Conservation (phyloP, 331 rosid species). For the Phaseolus coccineus region DNA sequence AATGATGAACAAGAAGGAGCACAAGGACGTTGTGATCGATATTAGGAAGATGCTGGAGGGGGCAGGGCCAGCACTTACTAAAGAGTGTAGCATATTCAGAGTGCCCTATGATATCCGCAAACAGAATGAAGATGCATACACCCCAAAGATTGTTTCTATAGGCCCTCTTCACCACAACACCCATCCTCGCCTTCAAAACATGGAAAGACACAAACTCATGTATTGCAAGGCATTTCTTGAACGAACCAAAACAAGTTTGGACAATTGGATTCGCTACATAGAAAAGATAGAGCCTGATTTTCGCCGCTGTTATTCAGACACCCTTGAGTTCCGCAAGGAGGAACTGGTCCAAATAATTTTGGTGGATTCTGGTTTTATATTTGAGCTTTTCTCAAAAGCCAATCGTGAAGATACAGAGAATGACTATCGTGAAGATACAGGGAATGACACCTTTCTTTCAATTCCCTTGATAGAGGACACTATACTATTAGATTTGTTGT, state of each 20-base stretch:
- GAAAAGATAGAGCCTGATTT: not conserved
- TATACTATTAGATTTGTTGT: conserved; percentile 37
- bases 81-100: conserved; percentile 47
- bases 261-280: not conserved
- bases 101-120: conserved; percentile 47
- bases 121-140: conserved; percentile 41
- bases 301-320: conserved; percentile 36
- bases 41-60: not conserved
- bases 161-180: conserved; percentile 48
- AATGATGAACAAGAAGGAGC: not conserved
- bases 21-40: not conserved
- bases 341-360: conserved; percentile 39
- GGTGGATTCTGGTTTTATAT: conserved; percentile 48
- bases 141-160: conserved; percentile 49
- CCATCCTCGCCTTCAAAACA: not conserved
- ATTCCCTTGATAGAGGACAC: conserved; percentile 22
- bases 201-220: conserved; percentile 30
- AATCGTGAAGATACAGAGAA: too few relatives aligned
- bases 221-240: conserved; percentile 12
- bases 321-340: not conserved
- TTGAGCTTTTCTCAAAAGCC: conserved; percentile 43
- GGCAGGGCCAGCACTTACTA: not conserved
- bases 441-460: not conserved
- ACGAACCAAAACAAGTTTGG: not conserved
- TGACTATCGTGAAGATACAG: too few relatives aligned